Evolutionary conservation across 345 rosid genomes (phyloP), one percentile per base, ranked within the genome.

Genomic region (Stellera chamaejasme): DNA sequence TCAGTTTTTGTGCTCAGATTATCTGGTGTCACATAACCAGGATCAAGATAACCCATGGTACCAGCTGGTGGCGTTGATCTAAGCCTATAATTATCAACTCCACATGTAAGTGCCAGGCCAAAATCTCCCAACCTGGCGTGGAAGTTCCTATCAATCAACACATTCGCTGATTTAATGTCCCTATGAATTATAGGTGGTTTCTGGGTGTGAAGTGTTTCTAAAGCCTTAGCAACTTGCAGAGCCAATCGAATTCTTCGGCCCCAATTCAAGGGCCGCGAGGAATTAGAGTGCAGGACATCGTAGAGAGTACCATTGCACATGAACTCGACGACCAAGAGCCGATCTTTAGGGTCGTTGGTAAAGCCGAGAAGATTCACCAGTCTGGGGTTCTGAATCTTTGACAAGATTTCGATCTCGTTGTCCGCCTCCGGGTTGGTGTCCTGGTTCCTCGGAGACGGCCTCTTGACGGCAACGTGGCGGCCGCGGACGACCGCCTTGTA

Each of bases 1-100:
- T 93, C 99, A 6, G 90, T 83, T 71, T 93, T 93, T 0, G 96
- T 87, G 65, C 99, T 93, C 70, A 93, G 66, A 63, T 89, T 80
- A 67, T 89, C 97, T 1, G 97, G 96, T n/a, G 99, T 93, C 10
- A 89, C 95, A 71, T 93, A 93, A 45, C 88, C 79, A 16, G 99
- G 99, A 72, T 93, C 99, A 0, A 93, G 83, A 75, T 93, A 93
- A 1, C 99, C 99, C 42, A 93, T 85, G 1, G 99, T 93, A 15
- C 99, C 99, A 1, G 99, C 99, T 0, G 99, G 99, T 0, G 99
- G 99, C 12, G 97, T 93, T 23, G 99, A 87, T 69, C 78, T 82
- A 58, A 90, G 76, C 58, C 73, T 80, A 42, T 73, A 90, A 65
- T 90, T 94, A 59, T 83, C 83, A 26, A 57, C 83, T 53, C 86